Conservation (phyloP, 257 asterid genomes). For the Sherardia arvensis region DNA sequence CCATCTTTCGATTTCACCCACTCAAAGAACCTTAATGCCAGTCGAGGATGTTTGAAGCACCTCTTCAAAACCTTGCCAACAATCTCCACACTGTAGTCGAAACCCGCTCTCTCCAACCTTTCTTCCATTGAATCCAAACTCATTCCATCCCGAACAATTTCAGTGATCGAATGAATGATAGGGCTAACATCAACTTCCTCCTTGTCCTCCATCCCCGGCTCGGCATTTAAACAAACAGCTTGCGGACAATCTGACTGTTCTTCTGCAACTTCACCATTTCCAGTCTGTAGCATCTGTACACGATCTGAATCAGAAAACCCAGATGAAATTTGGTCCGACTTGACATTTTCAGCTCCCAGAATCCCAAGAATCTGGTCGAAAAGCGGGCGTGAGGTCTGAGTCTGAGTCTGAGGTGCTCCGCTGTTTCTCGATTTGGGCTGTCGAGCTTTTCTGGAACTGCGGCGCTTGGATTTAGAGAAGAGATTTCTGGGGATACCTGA, state of each 20-base stretch:
- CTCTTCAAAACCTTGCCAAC: constrained; percentile 73
- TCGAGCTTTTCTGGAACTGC: constrained; percentile 19
- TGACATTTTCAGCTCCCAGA: constrained; percentile 35
- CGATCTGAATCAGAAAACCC: constrained; percentile 17
- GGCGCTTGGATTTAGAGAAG: constrained; percentile 14
- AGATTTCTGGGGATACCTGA: constrained; percentile 18
- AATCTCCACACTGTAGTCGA: constrained; percentile 39
- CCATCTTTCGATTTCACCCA: constrained; percentile 51
- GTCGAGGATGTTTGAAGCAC: constrained; percentile 70
- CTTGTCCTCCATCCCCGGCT: constrained; percentile 13
- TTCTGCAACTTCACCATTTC: background rate
- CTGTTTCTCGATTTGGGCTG: constrained; percentile 15
- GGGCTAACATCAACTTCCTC: constrained; percentile 46
- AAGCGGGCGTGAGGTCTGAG: constrained; percentile 32
- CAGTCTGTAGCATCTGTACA: constrained; percentile 6
- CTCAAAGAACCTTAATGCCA: constrained; percentile 66
- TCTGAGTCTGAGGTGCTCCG: constrained; percentile 13
- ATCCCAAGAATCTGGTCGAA: constrained; percentile 64
- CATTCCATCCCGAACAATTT: constrained; percentile 46
- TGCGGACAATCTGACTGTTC: constrained; percentile 15
- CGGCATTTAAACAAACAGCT: constrained; percentile 58
- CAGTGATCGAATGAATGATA: constrained; percentile 54
- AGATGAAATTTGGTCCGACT: constrained; percentile 15
- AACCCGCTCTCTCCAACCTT: constrained; percentile 36
- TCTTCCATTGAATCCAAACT: constrained; percentile 44